A percentile compares a stretch with the other conserved stretches of the same genome.
These are phyloP conservation scores for Cryptosporidium sp. DNA, from an alignment of 169 alveolate genomes.

Conservation along the genomic window DNA sequence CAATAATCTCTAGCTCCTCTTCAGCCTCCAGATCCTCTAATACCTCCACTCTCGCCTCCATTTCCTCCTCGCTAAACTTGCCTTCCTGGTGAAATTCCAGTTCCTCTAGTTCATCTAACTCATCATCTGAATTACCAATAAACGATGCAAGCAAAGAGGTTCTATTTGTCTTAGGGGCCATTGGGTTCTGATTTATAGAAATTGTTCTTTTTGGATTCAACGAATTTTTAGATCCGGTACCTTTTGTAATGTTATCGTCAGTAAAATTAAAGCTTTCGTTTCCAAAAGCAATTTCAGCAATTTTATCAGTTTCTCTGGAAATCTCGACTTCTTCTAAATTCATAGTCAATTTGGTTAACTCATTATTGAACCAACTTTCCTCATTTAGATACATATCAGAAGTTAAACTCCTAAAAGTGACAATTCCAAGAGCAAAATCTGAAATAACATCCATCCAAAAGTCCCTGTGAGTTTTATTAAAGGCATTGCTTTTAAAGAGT, in stretches of 20 bases:
- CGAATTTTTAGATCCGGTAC: background rate
- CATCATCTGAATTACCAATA: constrained; percentile 65
- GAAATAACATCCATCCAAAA: constrained; percentile 30
- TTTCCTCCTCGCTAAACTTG: background rate
- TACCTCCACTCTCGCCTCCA: background rate
- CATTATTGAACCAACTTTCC: background rate
- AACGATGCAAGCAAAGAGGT: constrained; percentile 38
- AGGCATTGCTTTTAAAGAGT: background rate
- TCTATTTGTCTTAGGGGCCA: background rate
- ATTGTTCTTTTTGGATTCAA: background rate
- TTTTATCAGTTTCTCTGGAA: constrained; percentile 2
- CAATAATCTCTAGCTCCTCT: background rate
- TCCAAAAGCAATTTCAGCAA: constrained; percentile 30
- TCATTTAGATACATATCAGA: background rate
- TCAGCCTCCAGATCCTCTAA: background rate
- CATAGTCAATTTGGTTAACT: background rate
- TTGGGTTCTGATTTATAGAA: background rate
- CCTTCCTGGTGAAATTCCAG: background rate
- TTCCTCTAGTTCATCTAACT: background rate
- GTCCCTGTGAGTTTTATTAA: background rate
- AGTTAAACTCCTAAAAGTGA: background rate
- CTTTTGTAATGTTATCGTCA: background rate
- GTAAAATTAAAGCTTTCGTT: background rate
- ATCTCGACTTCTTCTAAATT: constrained; percentile 2
- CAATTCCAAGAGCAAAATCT: constrained; percentile 21